These are phyloP conservation scores for Passalora sequoiae DNA, from an alignment of 2,329 filamentous ascomycete species.

Conservation along the genomic window DNA sequence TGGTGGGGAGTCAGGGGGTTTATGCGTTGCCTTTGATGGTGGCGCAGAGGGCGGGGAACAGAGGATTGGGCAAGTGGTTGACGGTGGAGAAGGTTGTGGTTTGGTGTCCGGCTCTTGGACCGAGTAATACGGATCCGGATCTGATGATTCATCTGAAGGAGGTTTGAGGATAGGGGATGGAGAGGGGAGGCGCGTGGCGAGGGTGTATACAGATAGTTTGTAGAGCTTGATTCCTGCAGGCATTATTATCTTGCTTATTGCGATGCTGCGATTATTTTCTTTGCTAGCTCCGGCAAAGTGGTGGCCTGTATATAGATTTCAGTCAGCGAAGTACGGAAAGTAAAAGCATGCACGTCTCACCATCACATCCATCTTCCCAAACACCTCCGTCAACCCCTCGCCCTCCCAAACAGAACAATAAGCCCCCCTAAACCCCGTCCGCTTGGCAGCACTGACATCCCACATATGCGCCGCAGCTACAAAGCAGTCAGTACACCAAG, in stretches of 20 bases:
- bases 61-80: background rate
- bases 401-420: conserved; percentile 52
- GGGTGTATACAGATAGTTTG: no score
- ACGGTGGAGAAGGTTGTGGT: background rate
- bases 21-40: background rate
- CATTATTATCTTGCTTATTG: conserved; percentile 3
- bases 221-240: no score
- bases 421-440: conserved; percentile 41
- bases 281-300: conserved; percentile 46
- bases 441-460: conserved; percentile 35
- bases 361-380: conserved; percentile 27
- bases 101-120: background rate
- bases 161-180: no score
- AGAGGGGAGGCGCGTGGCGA: no score
- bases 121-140: background rate
- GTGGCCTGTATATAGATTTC: conserved; percentile 45
- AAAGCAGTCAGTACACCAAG: no score
- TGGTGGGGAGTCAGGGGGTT: background rate
- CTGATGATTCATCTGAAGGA: background rate
- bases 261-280: conserved; percentile 30
- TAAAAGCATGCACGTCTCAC: background rate
- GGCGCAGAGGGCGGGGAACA: background rate
- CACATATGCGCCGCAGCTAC: conserved; percentile 53
- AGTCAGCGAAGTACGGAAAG: background rate
- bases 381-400: conserved; percentile 47